Evolutionary conservation across 1,139 yeast species (phyloP).

Genomic region (Taphrina flavorubra): DNA sequence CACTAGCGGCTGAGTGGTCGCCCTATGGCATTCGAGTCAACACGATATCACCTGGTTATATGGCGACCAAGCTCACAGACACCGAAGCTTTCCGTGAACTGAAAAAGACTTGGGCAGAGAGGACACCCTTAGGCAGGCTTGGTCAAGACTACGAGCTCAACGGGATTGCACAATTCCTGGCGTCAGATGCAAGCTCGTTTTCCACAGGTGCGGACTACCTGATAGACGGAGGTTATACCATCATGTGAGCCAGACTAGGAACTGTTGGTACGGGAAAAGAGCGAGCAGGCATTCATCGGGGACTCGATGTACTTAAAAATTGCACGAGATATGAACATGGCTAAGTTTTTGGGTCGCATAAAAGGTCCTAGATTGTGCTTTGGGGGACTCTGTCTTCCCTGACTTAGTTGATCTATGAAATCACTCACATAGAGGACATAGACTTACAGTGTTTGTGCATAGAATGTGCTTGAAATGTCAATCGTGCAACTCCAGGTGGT

Average conservation of each 20-base stretch:
- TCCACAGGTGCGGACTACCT: slow-evolving; percentile 82
- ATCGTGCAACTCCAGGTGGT: no score
- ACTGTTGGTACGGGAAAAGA: not conserved
- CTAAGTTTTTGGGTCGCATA: no score
- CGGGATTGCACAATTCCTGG: slow-evolving; percentile 57
- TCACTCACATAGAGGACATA: no score
- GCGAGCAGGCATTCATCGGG: not conserved
- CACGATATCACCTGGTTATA: slow-evolving; percentile 81
- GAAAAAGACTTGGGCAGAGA: slow-evolving; percentile 66
- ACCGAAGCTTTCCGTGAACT: slow-evolving; percentile 59
- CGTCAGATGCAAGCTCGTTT: slow-evolving; percentile 81
- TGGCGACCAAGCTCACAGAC: slow-evolving; percentile 62
- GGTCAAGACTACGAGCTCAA: slow-evolving; percentile 75
- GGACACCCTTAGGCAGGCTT: slow-evolving; percentile 85
- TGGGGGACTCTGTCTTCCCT: no score
- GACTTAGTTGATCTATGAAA: no score
- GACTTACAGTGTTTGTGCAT: no score
- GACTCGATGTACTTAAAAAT: no score
- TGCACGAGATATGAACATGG: no score
- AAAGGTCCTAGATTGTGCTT: no score
- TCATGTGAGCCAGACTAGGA: slow-evolving; percentile 2
- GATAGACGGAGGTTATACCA: slow-evolving; percentile 66
- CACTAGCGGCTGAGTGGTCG: slow-evolving; percentile 88
- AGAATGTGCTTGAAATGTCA: no score
- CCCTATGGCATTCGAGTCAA: slow-evolving; percentile 76